Evolutionary conservation across 1,284 basidiomycete genomes (phyloP).

Genomic region (Austroboletus olivaceoglutinosus): DNA sequence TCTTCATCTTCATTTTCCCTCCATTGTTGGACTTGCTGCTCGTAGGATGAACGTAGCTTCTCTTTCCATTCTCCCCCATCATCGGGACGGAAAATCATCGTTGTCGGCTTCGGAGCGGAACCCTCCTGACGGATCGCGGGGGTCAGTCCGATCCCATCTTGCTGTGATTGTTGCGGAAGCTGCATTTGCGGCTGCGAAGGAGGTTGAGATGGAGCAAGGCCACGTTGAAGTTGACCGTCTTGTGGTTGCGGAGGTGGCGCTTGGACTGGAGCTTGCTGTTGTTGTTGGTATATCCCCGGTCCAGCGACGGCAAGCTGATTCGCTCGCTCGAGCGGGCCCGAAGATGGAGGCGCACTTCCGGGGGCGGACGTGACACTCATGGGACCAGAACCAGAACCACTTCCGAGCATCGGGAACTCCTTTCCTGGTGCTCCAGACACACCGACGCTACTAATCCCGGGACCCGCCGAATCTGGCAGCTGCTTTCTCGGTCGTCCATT

Average conservation of each 20-base stretch:
- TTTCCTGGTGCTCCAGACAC: constrained; percentile 42
- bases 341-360: constrained; percentile 45
- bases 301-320: constrained; percentile 44
- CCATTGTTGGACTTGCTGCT: constrained; percentile 49
- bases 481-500: constrained; percentile 76
- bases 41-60: constrained; percentile 61
- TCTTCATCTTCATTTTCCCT: constrained; percentile 49
- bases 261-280: constrained; percentile 29
- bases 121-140: constrained; percentile 20
- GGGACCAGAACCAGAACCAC: constrained; percentile 23
- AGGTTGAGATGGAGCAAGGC: constrained; percentile 21
- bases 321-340: constrained; percentile 50
- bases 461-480: constrained; percentile 56
- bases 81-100: constrained; percentile 86
- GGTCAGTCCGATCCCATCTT: constrained; percentile 15
- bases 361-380: constrained; percentile 52
- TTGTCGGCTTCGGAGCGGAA: constrained; percentile 49
- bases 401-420: constrained; percentile 67
- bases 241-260: constrained; percentile 23
- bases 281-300: constrained; percentile 41
- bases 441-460: constrained; percentile 12
- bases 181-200: constrained; percentile 25
- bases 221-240: constrained; percentile 22
- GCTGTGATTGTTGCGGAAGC: constrained; percentile 33
- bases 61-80: constrained; percentile 83